Base-by-base conservation (phyloP, 495 filamentous ascomycete species). In the Hypoxylon lenormandii region DNA sequence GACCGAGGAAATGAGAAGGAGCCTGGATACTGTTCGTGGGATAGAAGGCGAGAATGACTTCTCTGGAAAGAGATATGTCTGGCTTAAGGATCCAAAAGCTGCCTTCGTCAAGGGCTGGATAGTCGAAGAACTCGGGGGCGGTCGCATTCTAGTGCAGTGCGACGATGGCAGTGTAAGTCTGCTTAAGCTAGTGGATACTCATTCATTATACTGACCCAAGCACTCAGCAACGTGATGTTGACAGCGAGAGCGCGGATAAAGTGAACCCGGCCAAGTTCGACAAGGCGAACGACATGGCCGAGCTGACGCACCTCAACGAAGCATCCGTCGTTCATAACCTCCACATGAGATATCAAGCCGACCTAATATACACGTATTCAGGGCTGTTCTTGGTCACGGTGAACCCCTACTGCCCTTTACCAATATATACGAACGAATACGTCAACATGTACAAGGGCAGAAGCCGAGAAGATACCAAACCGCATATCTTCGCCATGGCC, bases 181-280 rank as follows among this genome's bases (percentile, higher is more conserved):
- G 10, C 38, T 22, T 11, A 19, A 52, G 18, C 16, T 16, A 48
- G 13, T 5, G 12, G 4, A 2, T 11, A 1, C 1, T 4, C 18
- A 26, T 4, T 5, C 0, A 3, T 18, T 52, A 42, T 69, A 26
- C 67, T 80, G 26, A 81, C 69, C 12, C 40, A 1, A 8, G 21
- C 19, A 37, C 46, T 12, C 68, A 96, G 90, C 93, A 97, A 87
- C 91, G 92, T 46, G 90, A 92, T 74, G 89, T 95, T 30, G 88
- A 94, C 67, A 78, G 85, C 18, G 92, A 97, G 66, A 89, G 86
- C 60, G 93, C 97, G 49, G 96, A 99, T 83, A 97, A 97, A 78
- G 96, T 98, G 80, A 99, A 99, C 78, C 96, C 96, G 21, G 96
- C 92, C 56, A 99, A 99, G 74, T 99, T 99, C 76, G 96, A 99